Base-by-base conservation (phyloP, 345 rosid species). In the Rubroshorea leprosula region DNA sequence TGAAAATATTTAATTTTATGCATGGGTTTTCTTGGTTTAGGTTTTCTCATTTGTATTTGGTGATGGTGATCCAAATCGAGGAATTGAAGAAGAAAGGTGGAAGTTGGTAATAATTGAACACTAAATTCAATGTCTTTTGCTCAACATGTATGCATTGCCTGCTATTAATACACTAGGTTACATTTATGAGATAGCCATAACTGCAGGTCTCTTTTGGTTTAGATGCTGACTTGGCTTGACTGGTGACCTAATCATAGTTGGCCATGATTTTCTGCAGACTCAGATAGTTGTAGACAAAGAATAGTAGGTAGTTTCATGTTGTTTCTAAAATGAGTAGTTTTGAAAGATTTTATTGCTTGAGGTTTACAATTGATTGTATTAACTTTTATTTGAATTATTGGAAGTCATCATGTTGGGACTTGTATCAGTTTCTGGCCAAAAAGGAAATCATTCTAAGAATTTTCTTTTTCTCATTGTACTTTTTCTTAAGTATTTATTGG, bases 41-140 rank as follows among this genome's bases (percentile, higher is more conserved):
- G 87, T 93, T 64, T 93, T 93, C 83, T 93, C 97, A 13, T 93
- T 89, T 75, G 99, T 93, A 14, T 93, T 93, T 74, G 99, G 99
- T 31, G 99, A 93, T 65, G 96, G 99, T 54, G 96, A 93, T 68
- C 97, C 99, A 62, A 89, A 93, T 80, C 88, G 79, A 83, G 97
- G 92, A 79, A 83, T 87, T 69, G 99, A 89, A 85, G 96, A 89
- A 82, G 87, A 93, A 73, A 87, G 99, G 78, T 93, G 99, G 99
- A 89, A 93, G 90, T 77, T 87, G 99, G 99, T 93, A 93, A 86
- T 85, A 65, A 68, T 66, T 74, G 77, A 78, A 75, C 75, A 68
- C 75, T 76, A 73, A 76, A 61, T 64, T 73, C 68, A 63, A 66
- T 78, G 79, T 80, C 75, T 78, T 52, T 76, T 68, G 76, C 74